Conservation (phyloP, 768 basidiomycete species). For the Paxillus ammoniavirescens region DNA sequence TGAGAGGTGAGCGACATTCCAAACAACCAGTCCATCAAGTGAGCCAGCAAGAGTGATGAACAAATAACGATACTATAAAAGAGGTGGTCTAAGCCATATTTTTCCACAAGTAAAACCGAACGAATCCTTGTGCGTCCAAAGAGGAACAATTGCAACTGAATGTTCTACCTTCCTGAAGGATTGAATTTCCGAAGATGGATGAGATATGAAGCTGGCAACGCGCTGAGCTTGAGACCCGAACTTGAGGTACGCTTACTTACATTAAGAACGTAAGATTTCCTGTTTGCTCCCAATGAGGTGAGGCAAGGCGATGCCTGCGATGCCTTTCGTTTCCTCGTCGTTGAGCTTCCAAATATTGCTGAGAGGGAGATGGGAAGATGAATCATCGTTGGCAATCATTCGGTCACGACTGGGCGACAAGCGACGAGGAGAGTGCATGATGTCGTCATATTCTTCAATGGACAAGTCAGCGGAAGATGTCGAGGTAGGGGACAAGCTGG, state of each 20-base stretch:
- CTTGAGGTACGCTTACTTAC: conserved; percentile 5
- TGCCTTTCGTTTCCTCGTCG: conserved; percentile 62
- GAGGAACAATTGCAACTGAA: not conserved
- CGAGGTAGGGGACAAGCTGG: conserved; percentile 62
- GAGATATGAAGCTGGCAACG: not conserved
- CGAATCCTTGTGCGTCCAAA: conserved; percentile 5
- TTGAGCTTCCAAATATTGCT: conserved; percentile 72
- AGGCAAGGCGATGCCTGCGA: conserved; percentile 50
- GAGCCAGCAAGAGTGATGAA: conserved; percentile 18
- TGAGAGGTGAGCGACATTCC: conserved; percentile 25
- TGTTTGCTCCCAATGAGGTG: conserved; percentile 38
- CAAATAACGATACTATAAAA: conserved; percentile 29
- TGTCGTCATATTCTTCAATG: conserved; percentile 53
- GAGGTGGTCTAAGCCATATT: conserved; percentile 20
- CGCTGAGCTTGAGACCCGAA: not conserved
- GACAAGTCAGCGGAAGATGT: conserved; percentile 67
- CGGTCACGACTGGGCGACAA: conserved; percentile 26
- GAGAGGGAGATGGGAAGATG: conserved; percentile 31
- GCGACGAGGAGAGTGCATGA: conserved; percentile 26
- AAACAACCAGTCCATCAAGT: conserved; percentile 29
- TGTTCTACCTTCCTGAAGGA: not conserved
- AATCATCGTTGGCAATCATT: conserved; percentile 25
- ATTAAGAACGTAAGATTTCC: conserved; percentile 33
- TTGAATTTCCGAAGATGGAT: not conserved
- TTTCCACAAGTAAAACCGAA: conserved; percentile 19